These are phyloP conservation scores for Russula ochroleuca DNA, from an alignment of 768 basidiomycete genomes.

Conservation along the genomic window DNA sequence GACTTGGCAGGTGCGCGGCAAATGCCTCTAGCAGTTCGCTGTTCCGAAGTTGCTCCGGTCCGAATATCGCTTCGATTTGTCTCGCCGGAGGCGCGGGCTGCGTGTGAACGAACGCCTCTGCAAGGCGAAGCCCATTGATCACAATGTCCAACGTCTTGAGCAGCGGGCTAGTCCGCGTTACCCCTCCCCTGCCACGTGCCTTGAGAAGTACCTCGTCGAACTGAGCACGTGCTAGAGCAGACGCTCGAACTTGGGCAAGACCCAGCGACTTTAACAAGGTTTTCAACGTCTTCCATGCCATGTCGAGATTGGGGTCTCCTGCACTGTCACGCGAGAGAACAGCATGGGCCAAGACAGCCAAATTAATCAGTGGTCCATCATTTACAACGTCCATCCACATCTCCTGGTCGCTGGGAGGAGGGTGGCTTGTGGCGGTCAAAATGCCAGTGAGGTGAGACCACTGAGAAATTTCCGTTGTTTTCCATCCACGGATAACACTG, in stretches of 20 bases:
- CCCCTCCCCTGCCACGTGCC: neutral
- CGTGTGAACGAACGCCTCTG: neutral
- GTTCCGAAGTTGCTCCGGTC: slow-evolving; percentile 3
- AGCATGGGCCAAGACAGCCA: neutral
- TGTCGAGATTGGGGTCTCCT: neutral
- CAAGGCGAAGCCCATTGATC: neutral
- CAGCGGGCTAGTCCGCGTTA: neutral
- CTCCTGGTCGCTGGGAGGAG: neutral
- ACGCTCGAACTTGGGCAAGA: neutral
- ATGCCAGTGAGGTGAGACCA: neutral
- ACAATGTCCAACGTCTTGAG: neutral
- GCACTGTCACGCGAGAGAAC: neutral
- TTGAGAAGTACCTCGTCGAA: neutral
- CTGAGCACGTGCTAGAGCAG: neutral
- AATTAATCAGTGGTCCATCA: slow-evolving; percentile 12
- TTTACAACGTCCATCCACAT: neutral
- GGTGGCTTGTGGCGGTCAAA: neutral
- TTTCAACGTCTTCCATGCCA: slow-evolving; percentile 3
- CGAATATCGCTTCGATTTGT: neutral
- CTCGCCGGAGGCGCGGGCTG: neutral
- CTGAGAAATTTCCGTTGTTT: neutral
- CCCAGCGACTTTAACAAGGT: neutral
- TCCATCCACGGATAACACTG: neutral
- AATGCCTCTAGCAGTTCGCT: slow-evolving; percentile 5
- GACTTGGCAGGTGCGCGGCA: neutral